Conservation (phyloP, 2,329 filamentous ascomycete species). For the Aspergillus sergii region DNA sequence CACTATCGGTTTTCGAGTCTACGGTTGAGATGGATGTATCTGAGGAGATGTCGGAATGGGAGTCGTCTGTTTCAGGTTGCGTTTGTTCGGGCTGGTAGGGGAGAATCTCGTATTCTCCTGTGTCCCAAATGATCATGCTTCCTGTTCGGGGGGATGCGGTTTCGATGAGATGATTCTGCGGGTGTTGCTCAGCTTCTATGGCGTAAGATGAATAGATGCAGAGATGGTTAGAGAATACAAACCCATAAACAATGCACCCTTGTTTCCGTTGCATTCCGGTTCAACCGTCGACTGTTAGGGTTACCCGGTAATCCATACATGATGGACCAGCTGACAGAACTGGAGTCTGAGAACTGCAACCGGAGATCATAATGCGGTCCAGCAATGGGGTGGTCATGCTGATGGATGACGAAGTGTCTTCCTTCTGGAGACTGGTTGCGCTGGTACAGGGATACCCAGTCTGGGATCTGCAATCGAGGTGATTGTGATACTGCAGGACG, state of each 20-base stretch:
- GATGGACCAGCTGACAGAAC: conserved; percentile 65
- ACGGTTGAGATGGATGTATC: background rate
- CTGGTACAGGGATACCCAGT: conserved; percentile 51
- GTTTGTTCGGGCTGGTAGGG: conserved; percentile 41
- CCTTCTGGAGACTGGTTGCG: conserved; percentile 50
- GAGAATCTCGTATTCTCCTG: conserved; percentile 60
- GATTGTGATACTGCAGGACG: conserved; percentile 25
- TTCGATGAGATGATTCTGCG: conserved; percentile 63
- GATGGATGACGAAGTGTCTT: conserved; percentile 69
- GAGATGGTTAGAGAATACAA: conserved; percentile 20
- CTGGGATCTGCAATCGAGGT: conserved; percentile 43
- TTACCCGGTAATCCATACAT: conserved; percentile 66
- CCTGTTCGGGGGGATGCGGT: conserved; percentile 58
- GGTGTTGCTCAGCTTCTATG: background rate
- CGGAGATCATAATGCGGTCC: conserved; percentile 71
- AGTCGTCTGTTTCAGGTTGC: conserved; percentile 42
- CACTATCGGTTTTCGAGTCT: conserved; percentile 33
- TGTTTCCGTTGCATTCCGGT: conserved; percentile 64
- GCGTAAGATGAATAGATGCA: background rate
- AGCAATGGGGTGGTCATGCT: conserved; percentile 72
- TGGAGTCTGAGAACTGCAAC: conserved; percentile 68
- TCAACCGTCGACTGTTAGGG: conserved; percentile 56
- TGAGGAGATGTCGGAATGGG: conserved; percentile 25
- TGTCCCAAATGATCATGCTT: conserved; percentile 65
- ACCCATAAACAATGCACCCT: conserved; percentile 64